A percentile compares a stretch with the other conserved stretches of the same genome.
phyloP scores from a whole-genome alignment of 2,329 filamentous ascomycete species.

The Fusarium pseudograminearum region DNA sequence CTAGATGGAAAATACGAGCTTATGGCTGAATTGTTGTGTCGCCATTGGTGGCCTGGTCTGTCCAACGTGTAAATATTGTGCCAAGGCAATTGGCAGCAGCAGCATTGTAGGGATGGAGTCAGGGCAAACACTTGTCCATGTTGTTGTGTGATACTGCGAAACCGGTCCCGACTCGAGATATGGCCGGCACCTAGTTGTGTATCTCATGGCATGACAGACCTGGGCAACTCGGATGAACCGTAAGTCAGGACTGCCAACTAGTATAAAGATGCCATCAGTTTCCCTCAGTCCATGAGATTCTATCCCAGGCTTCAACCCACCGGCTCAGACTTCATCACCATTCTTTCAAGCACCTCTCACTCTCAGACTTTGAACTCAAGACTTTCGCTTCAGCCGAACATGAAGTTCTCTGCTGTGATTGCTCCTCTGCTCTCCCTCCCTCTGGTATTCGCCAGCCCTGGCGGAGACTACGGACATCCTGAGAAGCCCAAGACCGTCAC shows the following conservation, averaged over 20 bases:
- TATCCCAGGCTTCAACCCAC: constrained; percentile 14
- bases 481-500: constrained; percentile 33
- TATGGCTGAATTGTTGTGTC: constrained; percentile 24
- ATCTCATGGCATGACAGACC: neutral
- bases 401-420: constrained; percentile 33
- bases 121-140: neutral
- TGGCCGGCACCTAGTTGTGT: neutral
- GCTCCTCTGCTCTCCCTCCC: constrained; percentile 22
- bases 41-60: constrained; percentile 18
- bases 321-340: constrained; percentile 9
- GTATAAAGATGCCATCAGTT: constrained; percentile 10
- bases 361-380: neutral
- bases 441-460: constrained; percentile 23
- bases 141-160: neutral
- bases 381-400: constrained; percentile 22
- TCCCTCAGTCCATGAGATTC: neutral
- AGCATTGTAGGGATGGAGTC: neutral
- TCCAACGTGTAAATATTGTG: constrained; percentile 7
- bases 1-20: constrained; percentile 36
- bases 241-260: neutral
- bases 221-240: too few species aligned
- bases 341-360: constrained; percentile 6
- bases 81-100: neutral
- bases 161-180: too few species aligned
- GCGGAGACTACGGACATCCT: constrained; percentile 10